Evolutionary conservation across 306 rosid species (phyloP).

Genomic region (cucumber (Cucumis sativus)): DNA sequence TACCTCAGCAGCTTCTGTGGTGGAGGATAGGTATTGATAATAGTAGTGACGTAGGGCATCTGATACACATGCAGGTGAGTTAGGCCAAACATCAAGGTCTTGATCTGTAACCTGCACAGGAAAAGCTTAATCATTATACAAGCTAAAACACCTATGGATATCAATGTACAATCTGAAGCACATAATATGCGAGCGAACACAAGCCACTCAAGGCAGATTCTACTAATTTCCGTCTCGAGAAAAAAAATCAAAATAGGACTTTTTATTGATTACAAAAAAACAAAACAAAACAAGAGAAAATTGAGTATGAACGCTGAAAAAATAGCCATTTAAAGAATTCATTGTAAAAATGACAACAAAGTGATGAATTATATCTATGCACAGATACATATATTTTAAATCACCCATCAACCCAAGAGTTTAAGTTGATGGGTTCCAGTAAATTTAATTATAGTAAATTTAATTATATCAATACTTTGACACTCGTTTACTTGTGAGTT

Average conservation of each 20-base stretch:
- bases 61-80: constrained; percentile 75
- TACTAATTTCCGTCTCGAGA: background rate
- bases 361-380: background rate
- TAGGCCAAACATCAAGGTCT: constrained; percentile 74
- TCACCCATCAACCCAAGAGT: background rate
- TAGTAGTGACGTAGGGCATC: constrained; percentile 98
- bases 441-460: no score
- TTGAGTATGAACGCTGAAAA: background rate
- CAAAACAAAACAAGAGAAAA: background rate
- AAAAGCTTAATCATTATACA: background rate
- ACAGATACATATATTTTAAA: background rate
- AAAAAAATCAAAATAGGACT: background rate
- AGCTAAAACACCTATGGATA: background rate
- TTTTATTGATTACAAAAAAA: no score
- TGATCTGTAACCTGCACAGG: constrained; percentile 67
- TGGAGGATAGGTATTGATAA: constrained; percentile 83
- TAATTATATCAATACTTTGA: no score
- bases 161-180: background rate
- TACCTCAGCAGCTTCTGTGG: constrained; percentile 96
- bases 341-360: background rate
- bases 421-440: background rate
- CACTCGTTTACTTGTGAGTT: background rate
- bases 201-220: background rate
- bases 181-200: background rate
- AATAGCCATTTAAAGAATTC: background rate